A percentile compares a stretch with the other conserved stretches of the same genome.
phyloP scores from a whole-genome alignment of 208 protist species.

The Crithidia brevicula region DNA sequence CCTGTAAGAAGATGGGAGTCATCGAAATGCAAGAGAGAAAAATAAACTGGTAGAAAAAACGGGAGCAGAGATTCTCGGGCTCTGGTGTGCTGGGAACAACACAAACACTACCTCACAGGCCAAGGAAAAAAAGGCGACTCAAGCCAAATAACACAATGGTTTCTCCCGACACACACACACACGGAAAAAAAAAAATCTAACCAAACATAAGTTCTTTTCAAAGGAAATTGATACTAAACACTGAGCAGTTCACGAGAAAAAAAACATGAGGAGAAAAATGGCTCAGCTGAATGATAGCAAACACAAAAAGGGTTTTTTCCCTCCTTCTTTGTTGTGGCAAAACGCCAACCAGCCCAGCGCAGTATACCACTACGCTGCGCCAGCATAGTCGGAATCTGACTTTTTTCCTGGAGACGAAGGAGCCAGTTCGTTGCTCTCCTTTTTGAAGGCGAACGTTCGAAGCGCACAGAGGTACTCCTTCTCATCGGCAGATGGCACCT shows the following conservation, averaged over 20 bases:
- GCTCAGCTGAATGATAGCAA: too few species aligned
- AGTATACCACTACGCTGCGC: not conserved
- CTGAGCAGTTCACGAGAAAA: too few species aligned
- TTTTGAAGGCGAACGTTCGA: conserved; percentile 82
- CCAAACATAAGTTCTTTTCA: too few species aligned
- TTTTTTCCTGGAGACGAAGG: conserved; percentile 27
- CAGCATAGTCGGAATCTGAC: conserved; percentile 17
- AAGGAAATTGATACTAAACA: too few species aligned
- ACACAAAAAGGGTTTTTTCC: conserved; percentile 3
- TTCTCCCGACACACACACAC: not conserved
- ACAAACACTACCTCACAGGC: not conserved
- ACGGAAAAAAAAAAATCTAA: conserved; percentile 11
- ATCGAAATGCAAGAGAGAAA: too few species aligned
- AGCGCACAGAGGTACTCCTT: conserved; percentile 79
- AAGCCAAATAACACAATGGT: conserved; percentile 1
- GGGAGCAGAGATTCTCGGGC: not conserved
- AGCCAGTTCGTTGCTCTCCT: conserved; percentile 54
- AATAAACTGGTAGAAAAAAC: too few species aligned
- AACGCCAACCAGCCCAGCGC: too few species aligned
- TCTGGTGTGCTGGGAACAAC: not conserved
- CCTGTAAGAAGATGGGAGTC: too few species aligned
- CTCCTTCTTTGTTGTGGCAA: conserved; percentile 3
- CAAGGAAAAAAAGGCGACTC: not conserved
- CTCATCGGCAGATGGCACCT: conserved; percentile 65
- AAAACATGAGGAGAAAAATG: too few species aligned